Base-by-base conservation (phyloP, 805 yeast genomes). In the Sporopachydermia quercuum region DNA sequence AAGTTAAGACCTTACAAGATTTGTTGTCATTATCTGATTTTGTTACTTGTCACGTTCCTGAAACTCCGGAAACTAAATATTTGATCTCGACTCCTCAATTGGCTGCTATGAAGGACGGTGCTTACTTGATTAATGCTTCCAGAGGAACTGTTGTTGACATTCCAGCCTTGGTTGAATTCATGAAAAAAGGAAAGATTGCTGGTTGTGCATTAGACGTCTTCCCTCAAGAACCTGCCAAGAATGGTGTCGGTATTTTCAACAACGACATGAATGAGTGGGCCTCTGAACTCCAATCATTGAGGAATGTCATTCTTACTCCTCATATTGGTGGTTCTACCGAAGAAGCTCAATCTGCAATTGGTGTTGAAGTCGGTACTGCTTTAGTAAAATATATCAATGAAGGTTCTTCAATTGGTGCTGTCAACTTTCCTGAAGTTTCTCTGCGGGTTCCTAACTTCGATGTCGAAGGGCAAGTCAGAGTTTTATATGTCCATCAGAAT, bases 291-390 rank as follows among this genome's bases (percentile, higher is more conserved):
- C 71, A 76, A 50, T 65, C 81, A 6, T 71, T 86, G 58, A 76
- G 87, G 65, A 91, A 91, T 63, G 76, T 89, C 45, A 86, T 91
- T 48, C 71, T 91, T 54, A 79, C 97, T 41, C 98, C 98, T 23
- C 98, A 91, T 58, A 91, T 91, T 51, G 98, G 98, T 65, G 98
- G 98, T 49, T 86, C 96, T 39, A 91, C 98, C 37, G 97, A 89
- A 63, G 98, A 91, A 69, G 98, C 98, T 33, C 98, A 91, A 71
- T 72, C 83, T 42, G 94, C 97, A 34, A 91, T 91, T 56, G 98
- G 98, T 65, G 68, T 89, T 45, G 98, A 91, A 67, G 98, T 91
- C 45, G 84, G 79, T 44, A 69, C 80, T 37, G 77, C 94, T 34
- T 70, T 91, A 54, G 70, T 87, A 48, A 84, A 83, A 58, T 91